phyloP scores from a whole-genome alignment of 2,329 filamentous ascomycete genomes.

The Xylariaceae sp. region DNA sequence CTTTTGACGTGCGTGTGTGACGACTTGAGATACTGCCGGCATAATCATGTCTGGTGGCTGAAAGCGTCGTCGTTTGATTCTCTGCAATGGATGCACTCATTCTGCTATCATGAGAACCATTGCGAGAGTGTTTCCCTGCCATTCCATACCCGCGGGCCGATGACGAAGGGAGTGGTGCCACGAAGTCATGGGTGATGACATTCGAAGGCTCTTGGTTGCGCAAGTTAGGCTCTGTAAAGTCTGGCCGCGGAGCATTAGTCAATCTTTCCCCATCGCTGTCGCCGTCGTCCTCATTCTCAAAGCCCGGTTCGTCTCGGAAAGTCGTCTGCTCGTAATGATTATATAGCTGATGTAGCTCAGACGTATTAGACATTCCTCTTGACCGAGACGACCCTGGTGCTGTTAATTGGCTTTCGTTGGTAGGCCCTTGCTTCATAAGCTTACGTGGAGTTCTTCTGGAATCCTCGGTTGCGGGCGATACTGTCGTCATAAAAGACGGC shows the following conservation, averaged over 20 bases:
- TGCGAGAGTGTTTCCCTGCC: slow-evolving; percentile 23
- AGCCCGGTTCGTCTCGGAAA: slow-evolving; percentile 36
- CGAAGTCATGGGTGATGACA: slow-evolving; percentile 19
- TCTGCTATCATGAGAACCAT: slow-evolving; percentile 25
- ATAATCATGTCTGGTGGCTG: slow-evolving; percentile 35
- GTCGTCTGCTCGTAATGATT: slow-evolving; percentile 57
- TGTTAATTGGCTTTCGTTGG: slow-evolving; percentile 14
- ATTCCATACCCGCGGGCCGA: slow-evolving; percentile 12
- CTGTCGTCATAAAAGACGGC: slow-evolving; percentile 38
- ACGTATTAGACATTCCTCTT: slow-evolving; percentile 29
- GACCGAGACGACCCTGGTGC: slow-evolving; percentile 20
- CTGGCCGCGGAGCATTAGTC: background rate
- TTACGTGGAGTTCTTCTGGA: slow-evolving; percentile 13
- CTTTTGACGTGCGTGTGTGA: slow-evolving; percentile 52
- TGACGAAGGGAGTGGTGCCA: slow-evolving; percentile 22
- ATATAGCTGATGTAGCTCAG: slow-evolving; percentile 49
- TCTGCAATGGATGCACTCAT: slow-evolving; percentile 25
- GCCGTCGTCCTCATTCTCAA: slow-evolving; percentile 17
- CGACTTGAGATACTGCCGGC: slow-evolving; percentile 52
- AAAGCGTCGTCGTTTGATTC: slow-evolving; percentile 25
- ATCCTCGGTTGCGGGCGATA: slow-evolving; percentile 8
- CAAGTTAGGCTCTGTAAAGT: slow-evolving; percentile 10
- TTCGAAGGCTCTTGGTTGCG: slow-evolving; percentile 15
- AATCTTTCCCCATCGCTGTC: background rate
- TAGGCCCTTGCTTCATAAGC: slow-evolving; percentile 17